phyloP scores from a whole-genome alignment of 805 yeast genomes.

The Metschnikowia picachoensis region DNA sequence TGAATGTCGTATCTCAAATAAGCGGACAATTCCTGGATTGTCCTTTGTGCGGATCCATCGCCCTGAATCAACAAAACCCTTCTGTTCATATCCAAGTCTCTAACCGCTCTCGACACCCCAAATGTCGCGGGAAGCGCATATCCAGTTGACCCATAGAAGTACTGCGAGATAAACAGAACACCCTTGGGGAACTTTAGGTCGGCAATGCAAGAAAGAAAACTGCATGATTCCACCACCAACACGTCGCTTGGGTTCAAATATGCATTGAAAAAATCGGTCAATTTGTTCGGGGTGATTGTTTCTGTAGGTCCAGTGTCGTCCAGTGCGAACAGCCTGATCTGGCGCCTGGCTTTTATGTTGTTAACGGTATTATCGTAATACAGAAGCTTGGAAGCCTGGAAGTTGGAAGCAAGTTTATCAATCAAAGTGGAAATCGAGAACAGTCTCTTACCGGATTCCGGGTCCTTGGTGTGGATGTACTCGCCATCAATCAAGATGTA shows the following conservation, averaged over 20 bases:
- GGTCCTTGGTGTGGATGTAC: conserved; percentile 18
- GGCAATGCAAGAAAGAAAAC: conserved; percentile 72
- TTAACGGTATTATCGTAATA: conserved; percentile 11
- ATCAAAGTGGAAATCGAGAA: conserved; percentile 32
- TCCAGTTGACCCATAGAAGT: conserved; percentile 84
- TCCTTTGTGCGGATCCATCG: conserved; percentile 94
- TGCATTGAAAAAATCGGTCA: conserved; percentile 31
- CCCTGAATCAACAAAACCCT: conserved; percentile 77
- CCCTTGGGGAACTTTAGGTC: conserved; percentile 61
- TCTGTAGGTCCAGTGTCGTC: conserved; percentile 5
- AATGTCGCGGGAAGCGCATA: conserved; percentile 82
- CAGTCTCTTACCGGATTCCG: conserved; percentile 20
- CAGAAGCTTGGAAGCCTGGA: conserved; percentile 15
- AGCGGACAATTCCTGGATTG: conserved; percentile 75
- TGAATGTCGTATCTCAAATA: conserved; percentile 54
- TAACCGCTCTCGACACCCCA: conserved; percentile 73
- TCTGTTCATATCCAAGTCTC: conserved; percentile 45
- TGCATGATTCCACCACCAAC: conserved; percentile 77
- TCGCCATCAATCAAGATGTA: conserved; percentile 33
- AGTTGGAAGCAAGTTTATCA: conserved; percentile 22
- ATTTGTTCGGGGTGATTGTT: conserved; percentile 28
- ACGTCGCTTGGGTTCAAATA: conserved; percentile 59
- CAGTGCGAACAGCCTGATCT: conserved; percentile 7
- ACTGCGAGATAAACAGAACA: conserved; percentile 55
- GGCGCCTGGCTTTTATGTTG: conserved; percentile 12